phyloP scores from a whole-genome alignment of 805 yeast genomes.

The Pichia exigua region DNA sequence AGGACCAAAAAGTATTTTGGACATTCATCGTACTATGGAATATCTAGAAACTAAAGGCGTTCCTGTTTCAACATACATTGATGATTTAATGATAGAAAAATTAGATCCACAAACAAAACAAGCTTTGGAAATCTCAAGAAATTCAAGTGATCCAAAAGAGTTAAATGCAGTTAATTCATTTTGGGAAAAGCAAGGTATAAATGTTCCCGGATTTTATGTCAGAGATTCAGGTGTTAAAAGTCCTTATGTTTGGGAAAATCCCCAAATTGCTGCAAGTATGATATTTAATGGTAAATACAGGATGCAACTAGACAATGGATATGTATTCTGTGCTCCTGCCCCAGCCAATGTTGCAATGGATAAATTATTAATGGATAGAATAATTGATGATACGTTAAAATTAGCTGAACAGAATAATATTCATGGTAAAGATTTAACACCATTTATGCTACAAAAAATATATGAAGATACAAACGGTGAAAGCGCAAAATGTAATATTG shows the following conservation, averaged over 20 bases:
- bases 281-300: conserved; percentile 38
- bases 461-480: conserved; percentile 62
- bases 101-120: conserved; percentile 36
- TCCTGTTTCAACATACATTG: conserved; percentile 55
- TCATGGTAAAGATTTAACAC: conserved; percentile 70
- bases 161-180: conserved; percentile 1
- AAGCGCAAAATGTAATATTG: conserved; percentile 62
- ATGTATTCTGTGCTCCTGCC: conserved; percentile 76
- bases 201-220: conserved; percentile 76
- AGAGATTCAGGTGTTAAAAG: conserved; percentile 67
- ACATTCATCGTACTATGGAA: conserved; percentile 74
- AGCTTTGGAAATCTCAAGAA: conserved; percentile 13
- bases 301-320: conserved; percentile 57
- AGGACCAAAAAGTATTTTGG: conserved; percentile 83
- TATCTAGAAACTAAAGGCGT: conserved; percentile 89
- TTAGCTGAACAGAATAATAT: conserved; percentile 49
- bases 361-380: conserved; percentile 39
- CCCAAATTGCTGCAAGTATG: conserved; percentile 54
- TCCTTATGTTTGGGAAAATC: conserved; percentile 53
- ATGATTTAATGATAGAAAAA: conserved; percentile 12
- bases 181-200: conserved; percentile 8
- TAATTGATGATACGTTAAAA: conserved; percentile 50
- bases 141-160: not conserved
- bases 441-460: conserved; percentile 60
- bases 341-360: conserved; percentile 56